Percentiles rank a stretch among this genome's conserved stretches.
Conservation (phyloP, 768 basidiomycete species). For the Thelephora aurantiotincta region DNA sequence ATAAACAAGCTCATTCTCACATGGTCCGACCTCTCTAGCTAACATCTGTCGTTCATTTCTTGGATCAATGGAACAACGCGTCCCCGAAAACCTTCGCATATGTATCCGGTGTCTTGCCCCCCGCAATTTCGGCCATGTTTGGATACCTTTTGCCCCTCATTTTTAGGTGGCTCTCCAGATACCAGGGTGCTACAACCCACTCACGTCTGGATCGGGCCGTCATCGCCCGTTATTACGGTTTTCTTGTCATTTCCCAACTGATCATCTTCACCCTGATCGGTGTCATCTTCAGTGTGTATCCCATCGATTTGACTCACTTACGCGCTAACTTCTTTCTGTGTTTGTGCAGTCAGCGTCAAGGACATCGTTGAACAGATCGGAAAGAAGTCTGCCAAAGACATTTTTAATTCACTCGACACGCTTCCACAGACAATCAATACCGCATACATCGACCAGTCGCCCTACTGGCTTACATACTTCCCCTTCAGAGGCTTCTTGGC, state of each 20-base stretch:
- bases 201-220: slow-evolving; percentile 84
- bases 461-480: slow-evolving; percentile 90
- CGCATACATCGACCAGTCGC: slow-evolving; percentile 85
- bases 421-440: slow-evolving; percentile 37
- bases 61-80: slow-evolving; percentile 51
- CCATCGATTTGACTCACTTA: not conserved
- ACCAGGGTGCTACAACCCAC: slow-evolving; percentile 56
- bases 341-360: slow-evolving; percentile 17
- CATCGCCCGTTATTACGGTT: slow-evolving; percentile 83
- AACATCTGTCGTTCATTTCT: slow-evolving; percentile 57
- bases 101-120: slow-evolving; percentile 87
- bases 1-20: not conserved
- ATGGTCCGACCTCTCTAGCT: slow-evolving; percentile 25
- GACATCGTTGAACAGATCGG: slow-evolving; percentile 35
- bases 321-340: not conserved
- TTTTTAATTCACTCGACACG: slow-evolving; percentile 29
- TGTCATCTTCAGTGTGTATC: slow-evolving; percentile 64
- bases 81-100: slow-evolving; percentile 64
- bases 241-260: slow-evolving; percentile 88
- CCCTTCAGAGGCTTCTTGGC: slow-evolving; percentile 93
- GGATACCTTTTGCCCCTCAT: slow-evolving; percentile 83
- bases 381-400: slow-evolving; percentile 29
- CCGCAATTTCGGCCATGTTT: slow-evolving; percentile 77
- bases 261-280: slow-evolving; percentile 90
- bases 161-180: slow-evolving; percentile 72